A percentile compares a stretch with the other conserved stretches of the same genome.
Conservation (phyloP, 2,329 filamentous ascomycete genomes). For the Parascedosporium putredinis region DNA sequence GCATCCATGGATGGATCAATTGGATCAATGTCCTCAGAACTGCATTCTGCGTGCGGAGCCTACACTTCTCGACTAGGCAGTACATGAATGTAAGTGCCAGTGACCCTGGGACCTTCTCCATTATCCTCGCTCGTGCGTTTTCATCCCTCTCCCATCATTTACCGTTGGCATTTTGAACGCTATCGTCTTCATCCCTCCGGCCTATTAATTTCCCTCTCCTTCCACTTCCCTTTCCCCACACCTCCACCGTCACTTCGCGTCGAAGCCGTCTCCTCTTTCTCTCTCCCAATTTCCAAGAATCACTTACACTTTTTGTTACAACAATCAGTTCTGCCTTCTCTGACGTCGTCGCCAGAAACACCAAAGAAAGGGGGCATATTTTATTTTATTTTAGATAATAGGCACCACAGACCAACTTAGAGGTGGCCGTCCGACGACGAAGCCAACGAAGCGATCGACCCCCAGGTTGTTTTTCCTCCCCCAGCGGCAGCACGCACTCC, state of each 20-base stretch:
- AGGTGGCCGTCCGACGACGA: not conserved
- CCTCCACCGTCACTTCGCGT: constrained; percentile 3
- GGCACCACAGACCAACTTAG: not conserved
- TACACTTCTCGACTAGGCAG: too few relatives aligned
- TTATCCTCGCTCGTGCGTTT: not conserved
- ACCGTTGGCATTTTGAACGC: not conserved
- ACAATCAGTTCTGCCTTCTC: not conserved
- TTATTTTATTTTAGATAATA: too few relatives aligned
- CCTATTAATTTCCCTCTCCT: constrained; percentile 8
- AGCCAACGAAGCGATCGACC: not conserved
- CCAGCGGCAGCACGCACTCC: too few relatives aligned
- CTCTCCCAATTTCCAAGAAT: not conserved
- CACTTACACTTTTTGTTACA: not conserved
- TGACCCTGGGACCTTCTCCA: not conserved
- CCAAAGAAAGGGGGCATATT: too few relatives aligned
- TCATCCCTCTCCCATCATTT: constrained; percentile 2
- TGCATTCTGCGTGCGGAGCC: too few relatives aligned
- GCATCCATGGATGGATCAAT: too few relatives aligned
- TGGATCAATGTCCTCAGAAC: too few relatives aligned
- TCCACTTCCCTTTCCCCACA: constrained; percentile 1
- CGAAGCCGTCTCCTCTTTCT: not conserved
- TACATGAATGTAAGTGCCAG: too few relatives aligned
- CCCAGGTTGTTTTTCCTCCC: too few relatives aligned
- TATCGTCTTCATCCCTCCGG: constrained; percentile 4
- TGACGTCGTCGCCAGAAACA: constrained; percentile 2